Evolutionary conservation across 352 stramenopile genomes (phyloP).

Genomic region (Phytophthora rubi): DNA sequence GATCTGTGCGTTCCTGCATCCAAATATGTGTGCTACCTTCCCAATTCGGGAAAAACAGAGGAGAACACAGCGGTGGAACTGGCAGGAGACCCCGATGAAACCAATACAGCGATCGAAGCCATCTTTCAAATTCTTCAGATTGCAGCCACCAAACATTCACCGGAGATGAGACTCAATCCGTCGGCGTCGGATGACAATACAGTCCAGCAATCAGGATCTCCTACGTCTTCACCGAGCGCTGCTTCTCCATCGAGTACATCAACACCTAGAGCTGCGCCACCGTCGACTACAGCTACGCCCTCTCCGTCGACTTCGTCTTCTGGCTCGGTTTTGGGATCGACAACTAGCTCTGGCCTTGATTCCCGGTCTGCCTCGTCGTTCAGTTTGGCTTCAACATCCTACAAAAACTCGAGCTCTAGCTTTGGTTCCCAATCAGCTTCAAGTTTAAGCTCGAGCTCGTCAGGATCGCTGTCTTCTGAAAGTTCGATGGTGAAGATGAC

Average conservation of each 20-base stretch:
- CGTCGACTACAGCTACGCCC: neutral
- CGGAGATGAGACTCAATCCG: neutral
- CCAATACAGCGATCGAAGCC: constrained; percentile 37
- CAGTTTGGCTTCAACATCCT: neutral
- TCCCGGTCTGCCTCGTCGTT: neutral
- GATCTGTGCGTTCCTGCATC: constrained; percentile 33
- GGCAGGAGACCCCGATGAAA: constrained; percentile 29
- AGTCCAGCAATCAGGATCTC: constrained; percentile 7
- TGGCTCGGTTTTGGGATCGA: neutral
- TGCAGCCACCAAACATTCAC: constrained; percentile 16
- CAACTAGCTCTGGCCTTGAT: constrained; percentile 4
- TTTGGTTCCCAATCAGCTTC: constrained; percentile 18
- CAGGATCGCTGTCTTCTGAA: constrained; percentile 14
- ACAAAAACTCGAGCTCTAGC: constrained; percentile 8
- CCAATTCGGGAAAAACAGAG: neutral
- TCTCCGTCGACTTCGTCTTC: neutral
- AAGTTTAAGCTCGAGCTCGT: constrained; percentile 14
- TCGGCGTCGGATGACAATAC: constrained; percentile 7
- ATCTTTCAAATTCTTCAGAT: constrained; percentile 50
- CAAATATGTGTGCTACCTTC: constrained; percentile 51
- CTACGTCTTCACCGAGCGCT: constrained; percentile 5
- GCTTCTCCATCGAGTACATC: neutral
- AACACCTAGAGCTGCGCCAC: neutral
- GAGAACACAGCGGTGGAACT: constrained; percentile 28
- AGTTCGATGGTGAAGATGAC: constrained; percentile 39